A percentile compares a stretch with the other conserved stretches of the same genome.
Evolutionary conservation across 345 rosid genomes (phyloP).

Genomic region (Brassica rapa): DNA sequence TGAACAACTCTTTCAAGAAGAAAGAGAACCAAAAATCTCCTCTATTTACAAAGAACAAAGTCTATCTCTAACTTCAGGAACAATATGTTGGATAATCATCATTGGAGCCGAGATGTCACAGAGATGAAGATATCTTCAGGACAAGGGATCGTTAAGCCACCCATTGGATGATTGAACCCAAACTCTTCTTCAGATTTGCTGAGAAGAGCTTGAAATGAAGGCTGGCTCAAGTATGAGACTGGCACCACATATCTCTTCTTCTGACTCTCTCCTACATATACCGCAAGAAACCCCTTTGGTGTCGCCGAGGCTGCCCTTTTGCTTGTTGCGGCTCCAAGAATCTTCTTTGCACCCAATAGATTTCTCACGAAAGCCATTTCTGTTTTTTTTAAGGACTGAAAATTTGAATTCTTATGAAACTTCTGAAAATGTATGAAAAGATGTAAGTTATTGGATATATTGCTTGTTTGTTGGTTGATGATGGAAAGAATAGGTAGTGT

Average conservation of each 20-base stretch:
- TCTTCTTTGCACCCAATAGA: conserved; percentile 24
- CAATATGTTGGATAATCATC: conserved; percentile 22
- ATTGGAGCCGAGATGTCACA: conserved; percentile 39
- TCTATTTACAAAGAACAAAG: conserved; percentile 19
- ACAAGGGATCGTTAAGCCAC: conserved; percentile 57
- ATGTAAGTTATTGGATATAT: conserved; percentile 13
- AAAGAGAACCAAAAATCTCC: not conserved
- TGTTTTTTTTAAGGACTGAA: not conserved
- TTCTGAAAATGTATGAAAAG: conserved; percentile 6
- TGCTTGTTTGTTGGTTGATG: conserved; percentile 26
- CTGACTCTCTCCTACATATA: conserved; percentile 53
- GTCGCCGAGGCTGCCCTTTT: conserved; percentile 1
- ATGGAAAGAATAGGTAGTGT: not conserved
- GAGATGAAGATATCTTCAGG: conserved; percentile 45
- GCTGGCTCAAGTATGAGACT: conserved; percentile 44
- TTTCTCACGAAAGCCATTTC: conserved; percentile 34
- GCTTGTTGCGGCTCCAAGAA: conserved; percentile 6
- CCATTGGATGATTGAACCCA: conserved; percentile 49
- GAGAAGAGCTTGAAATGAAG: conserved; percentile 50
- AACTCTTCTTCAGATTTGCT: conserved; percentile 54
- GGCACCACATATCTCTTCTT: conserved; percentile 53
- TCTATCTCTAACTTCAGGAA: conserved; percentile 11
- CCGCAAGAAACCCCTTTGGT: conserved; percentile 49
- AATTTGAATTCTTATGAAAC: conserved; percentile 6
- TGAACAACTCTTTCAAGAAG: conserved; percentile 30